phyloP scores from a whole-genome alignment of 345 rosid genomes.

The Geranium brycei region DNA sequence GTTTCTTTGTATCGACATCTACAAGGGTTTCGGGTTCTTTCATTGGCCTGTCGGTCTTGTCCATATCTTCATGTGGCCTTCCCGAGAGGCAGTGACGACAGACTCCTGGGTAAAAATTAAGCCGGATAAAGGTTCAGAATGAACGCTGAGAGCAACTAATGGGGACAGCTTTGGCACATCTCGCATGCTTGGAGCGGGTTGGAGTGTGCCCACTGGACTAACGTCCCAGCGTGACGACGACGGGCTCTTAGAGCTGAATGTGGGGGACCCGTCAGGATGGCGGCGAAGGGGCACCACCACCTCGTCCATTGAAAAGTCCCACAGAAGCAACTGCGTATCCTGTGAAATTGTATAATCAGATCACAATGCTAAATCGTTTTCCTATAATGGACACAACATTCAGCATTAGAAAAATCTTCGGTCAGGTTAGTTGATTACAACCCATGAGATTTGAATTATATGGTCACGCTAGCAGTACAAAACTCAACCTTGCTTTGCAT shows the following conservation, averaged over 20 bases:
- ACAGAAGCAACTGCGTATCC: slow-evolving; percentile 91
- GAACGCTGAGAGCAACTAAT: slow-evolving; percentile 73
- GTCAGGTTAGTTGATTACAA: no score
- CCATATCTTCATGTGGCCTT: slow-evolving; percentile 95
- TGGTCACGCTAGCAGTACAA: no score
- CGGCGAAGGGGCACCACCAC: slow-evolving; percentile 91
- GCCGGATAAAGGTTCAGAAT: slow-evolving; percentile 89
- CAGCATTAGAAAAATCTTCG: no score
- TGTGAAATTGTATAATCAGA: slow-evolving; percentile 17
- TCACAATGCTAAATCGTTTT: neutral
- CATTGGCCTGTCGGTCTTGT: slow-evolving; percentile 66
- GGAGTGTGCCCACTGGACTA: slow-evolving; percentile 65
- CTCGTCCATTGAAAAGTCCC: slow-evolving; percentile 99
- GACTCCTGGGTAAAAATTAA: slow-evolving; percentile 82
- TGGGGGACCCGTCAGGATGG: slow-evolving; percentile 92
- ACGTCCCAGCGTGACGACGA: slow-evolving; percentile 93
- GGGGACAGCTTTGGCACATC: slow-evolving; percentile 94
- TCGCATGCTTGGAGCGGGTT: slow-evolving; percentile 89
- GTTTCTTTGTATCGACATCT: slow-evolving; percentile 56
- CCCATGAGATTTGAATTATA: no score
- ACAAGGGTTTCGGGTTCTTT: slow-evolving; percentile 38
- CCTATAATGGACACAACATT: neutral
- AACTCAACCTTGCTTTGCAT: no score
- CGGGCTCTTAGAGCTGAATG: slow-evolving; percentile 91
- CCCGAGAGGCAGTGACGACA: slow-evolving; percentile 75